These are phyloP conservation scores for Amauroascus verrucosus DNA, from an alignment of 2,329 filamentous ascomycete species.

Conservation along the genomic window DNA sequence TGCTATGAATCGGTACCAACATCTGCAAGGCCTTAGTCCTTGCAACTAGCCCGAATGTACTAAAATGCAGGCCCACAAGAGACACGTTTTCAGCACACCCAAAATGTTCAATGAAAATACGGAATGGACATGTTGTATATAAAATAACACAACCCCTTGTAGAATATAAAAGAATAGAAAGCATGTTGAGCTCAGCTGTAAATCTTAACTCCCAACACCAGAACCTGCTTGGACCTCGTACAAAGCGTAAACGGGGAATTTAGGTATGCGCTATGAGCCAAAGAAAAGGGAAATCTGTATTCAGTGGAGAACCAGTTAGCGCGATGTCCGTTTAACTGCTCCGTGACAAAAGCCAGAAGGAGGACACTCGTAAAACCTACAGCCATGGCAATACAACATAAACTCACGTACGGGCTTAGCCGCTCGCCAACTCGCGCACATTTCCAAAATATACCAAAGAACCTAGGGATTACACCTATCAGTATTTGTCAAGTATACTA, in stretches of 20 bases:
- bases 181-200: neutral
- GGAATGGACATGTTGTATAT: neutral
- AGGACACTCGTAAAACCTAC: conserved; percentile 39
- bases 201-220: neutral
- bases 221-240: neutral
- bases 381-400: conserved; percentile 90
- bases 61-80: too few relatives aligned
- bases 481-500: conserved; percentile 8
- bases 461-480: conserved; percentile 35
- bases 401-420: conserved; percentile 86
- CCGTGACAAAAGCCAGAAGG: neutral
- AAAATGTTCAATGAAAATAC: neutral
- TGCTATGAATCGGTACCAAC: too few relatives aligned
- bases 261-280: conserved; percentile 13
- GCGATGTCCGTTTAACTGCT: neutral
- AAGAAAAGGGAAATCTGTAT: conserved; percentile 18
- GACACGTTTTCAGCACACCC: too few relatives aligned
- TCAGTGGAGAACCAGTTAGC: neutral
- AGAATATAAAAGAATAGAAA: neutral
- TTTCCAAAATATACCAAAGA: conserved; percentile 91
- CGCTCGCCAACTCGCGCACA: conserved; percentile 84
- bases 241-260: neutral
- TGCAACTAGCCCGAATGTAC: too few relatives aligned
- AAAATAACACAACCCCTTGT: neutral
- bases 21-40: too few relatives aligned